phyloP scores from a whole-genome alignment of 1,139 yeast genomes.

The Blastobotrys capitulatus region DNA sequence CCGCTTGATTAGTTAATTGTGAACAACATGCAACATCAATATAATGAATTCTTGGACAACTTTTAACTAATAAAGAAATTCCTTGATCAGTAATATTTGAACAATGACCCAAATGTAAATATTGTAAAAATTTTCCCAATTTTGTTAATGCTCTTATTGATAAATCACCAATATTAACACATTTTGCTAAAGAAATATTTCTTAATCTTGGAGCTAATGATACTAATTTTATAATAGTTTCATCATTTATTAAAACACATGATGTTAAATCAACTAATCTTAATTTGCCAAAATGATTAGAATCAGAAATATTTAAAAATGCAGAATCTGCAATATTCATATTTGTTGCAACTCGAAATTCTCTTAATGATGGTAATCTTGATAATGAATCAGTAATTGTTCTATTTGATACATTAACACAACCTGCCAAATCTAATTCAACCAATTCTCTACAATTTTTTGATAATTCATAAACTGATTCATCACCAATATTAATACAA shows the following conservation, averaged over 20 bases:
- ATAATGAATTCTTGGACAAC: slow-evolving; percentile 82
- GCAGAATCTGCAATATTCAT: slow-evolving; percentile 63
- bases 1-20: slow-evolving; percentile 80
- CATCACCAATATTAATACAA: slow-evolving; percentile 62
- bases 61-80: slow-evolving; percentile 65
- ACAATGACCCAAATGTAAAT: slow-evolving; percentile 93
- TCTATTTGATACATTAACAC: slow-evolving; percentile 65
- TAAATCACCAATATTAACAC: slow-evolving; percentile 81
- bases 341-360: slow-evolving; percentile 75
- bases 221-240: slow-evolving; percentile 67
- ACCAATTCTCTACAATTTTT: slow-evolving; percentile 70
- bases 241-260: slow-evolving; percentile 78
- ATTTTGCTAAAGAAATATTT: slow-evolving; percentile 84
- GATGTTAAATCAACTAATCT: slow-evolving; percentile 83
- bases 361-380: slow-evolving; percentile 66
- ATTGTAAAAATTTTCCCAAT: slow-evolving; percentile 78
- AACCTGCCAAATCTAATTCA: slow-evolving; percentile 84
- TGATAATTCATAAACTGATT: slow-evolving; percentile 58
- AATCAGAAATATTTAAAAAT: slow-evolving; percentile 23
- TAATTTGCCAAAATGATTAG: slow-evolving; percentile 43
- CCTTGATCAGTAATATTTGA: slow-evolving; percentile 85
- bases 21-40: slow-evolving; percentile 94
- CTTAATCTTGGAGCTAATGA: slow-evolving; percentile 76
- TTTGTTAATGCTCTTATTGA: slow-evolving; percentile 66
- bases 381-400: slow-evolving; percentile 58